A percentile compares a stretch with the other conserved stretches of the same genome.
These are phyloP conservation scores for Pleurotus eryngii DNA, from an alignment of 768 basidiomycete genomes.

Conservation along the genomic window DNA sequence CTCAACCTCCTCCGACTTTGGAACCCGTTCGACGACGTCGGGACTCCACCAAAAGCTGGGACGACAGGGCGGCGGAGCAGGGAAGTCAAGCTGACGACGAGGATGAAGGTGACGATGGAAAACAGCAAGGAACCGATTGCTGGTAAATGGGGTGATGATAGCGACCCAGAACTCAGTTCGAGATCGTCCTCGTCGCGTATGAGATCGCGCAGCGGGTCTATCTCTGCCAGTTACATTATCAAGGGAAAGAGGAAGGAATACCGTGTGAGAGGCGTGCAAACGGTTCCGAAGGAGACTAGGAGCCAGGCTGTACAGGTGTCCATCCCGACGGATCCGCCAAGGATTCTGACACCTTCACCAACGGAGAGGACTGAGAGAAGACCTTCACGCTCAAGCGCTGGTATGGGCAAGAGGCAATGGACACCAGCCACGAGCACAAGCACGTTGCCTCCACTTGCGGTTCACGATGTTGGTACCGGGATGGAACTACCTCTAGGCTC, in stretches of 20 bases:
- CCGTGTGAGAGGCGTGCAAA: conserved; percentile 69
- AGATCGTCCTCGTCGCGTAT: conserved; percentile 6
- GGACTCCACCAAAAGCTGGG: conserved; percentile 37
- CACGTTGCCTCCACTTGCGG: conserved; percentile 18
- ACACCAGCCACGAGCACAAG: conserved; percentile 22
- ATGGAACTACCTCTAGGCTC: conserved; percentile 10
- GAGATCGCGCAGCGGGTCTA: conserved; percentile 22
- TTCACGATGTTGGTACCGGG: conserved; percentile 20
- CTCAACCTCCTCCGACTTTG: conserved; percentile 47
- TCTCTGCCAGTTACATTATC: conserved; percentile 29
- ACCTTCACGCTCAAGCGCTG: conserved; percentile 11
- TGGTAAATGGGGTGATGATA: conserved; percentile 8
- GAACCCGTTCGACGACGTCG: conserved; percentile 41
- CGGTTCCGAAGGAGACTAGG: conserved; percentile 49
- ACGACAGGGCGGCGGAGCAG: conserved; percentile 51
- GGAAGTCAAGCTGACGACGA: conserved; percentile 77
- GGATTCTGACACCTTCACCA: background rate
- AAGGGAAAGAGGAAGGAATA: conserved; percentile 54
- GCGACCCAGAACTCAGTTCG: conserved; percentile 2
- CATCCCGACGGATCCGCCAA: conserved; percentile 18
- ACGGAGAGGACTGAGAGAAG: conserved; percentile 9
- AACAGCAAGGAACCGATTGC: conserved; percentile 28
- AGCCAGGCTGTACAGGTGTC: conserved; percentile 61
- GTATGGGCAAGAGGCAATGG: conserved; percentile 25
- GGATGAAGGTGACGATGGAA: conserved; percentile 36